phyloP scores from a whole-genome alignment of 2,329 filamentous ascomycete genomes.

The Botrytis elliptica region DNA sequence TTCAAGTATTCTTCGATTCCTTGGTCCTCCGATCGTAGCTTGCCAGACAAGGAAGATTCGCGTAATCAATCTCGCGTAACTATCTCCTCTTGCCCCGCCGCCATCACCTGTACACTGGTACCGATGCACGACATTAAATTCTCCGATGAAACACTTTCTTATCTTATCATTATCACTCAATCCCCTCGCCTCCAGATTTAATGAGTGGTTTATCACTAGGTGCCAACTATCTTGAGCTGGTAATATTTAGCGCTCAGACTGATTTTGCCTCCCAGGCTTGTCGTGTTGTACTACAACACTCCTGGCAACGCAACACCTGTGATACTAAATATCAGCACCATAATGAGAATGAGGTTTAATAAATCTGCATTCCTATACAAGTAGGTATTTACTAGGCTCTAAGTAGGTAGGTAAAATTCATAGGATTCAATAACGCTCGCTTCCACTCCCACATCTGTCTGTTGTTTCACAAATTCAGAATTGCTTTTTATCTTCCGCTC shows the following conservation, averaged over 20 bases:
- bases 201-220: not conserved
- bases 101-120: not conserved
- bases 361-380: not conserved
- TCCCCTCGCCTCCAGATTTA: not conserved
- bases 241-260: not conserved
- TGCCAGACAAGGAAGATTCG: not conserved
- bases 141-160: not conserved
- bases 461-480: not conserved
- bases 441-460: not conserved
- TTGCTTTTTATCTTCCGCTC: not conserved
- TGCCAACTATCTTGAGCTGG: not conserved
- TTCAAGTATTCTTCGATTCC: too few species aligned
- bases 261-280: not conserved
- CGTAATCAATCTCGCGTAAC: not conserved
- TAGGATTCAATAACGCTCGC: not conserved
- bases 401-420: not conserved
- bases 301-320: not conserved
- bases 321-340: not conserved
- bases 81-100: not conserved
- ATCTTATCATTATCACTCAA: not conserved
- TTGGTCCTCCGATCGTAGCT: too few species aligned
- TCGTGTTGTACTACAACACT: not conserved
- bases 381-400: not conserved
- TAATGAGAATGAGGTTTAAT: not conserved
- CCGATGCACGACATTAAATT: not conserved